Evolutionary conservation across 208 protist species (phyloP).

Genomic region (Leishmania martiniquensis): DNA sequence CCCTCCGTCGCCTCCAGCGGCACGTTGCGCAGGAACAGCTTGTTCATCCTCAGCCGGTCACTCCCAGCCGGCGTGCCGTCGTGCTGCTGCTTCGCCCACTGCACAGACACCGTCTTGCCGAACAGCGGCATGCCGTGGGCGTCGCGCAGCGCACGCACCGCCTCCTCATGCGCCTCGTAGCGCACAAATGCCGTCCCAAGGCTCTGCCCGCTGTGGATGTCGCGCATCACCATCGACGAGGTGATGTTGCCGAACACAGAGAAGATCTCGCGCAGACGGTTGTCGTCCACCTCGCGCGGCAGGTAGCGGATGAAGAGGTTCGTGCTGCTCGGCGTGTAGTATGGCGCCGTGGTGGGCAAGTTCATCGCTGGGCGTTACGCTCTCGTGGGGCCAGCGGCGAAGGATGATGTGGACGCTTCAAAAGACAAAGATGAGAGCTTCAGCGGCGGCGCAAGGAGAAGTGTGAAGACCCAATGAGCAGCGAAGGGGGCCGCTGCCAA

Average conservation of each 20-base stretch:
- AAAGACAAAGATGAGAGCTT: too few relatives aligned
- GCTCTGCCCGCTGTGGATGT: conserved; percentile 55
- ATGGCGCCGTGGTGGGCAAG: too few relatives aligned
- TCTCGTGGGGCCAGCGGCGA: too few relatives aligned
- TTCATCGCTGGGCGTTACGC: too few relatives aligned
- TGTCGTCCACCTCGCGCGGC: conserved; percentile 37
- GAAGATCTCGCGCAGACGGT: conserved; percentile 34
- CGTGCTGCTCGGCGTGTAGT: conserved; percentile 45
- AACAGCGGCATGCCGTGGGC: conserved; percentile 17
- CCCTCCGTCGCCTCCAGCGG: conserved; percentile 33
- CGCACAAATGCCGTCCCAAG: conserved; percentile 51
- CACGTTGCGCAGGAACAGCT: conserved; percentile 64
- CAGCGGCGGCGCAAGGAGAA: too few relatives aligned
- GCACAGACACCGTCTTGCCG: conserved; percentile 30
- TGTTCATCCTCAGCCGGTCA: conserved; percentile 38
- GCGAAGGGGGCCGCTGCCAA: too few relatives aligned
- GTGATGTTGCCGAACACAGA: conserved; percentile 34
- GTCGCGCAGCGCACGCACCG: conserved; percentile 21
- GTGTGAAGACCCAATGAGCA: too few relatives aligned
- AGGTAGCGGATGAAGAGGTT: conserved; percentile 57
- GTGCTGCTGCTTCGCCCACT: conserved; percentile 45
- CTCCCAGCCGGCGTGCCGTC: conserved; percentile 35
- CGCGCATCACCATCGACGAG: conserved; percentile 51
- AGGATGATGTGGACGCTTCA: too few relatives aligned
- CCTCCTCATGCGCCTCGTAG: conserved; percentile 30